Percentiles rank a stretch among this genome's conserved stretches.
phyloP scores from a whole-genome alignment of 305 asterid species.

The Stenogyne calaminthoides region DNA sequence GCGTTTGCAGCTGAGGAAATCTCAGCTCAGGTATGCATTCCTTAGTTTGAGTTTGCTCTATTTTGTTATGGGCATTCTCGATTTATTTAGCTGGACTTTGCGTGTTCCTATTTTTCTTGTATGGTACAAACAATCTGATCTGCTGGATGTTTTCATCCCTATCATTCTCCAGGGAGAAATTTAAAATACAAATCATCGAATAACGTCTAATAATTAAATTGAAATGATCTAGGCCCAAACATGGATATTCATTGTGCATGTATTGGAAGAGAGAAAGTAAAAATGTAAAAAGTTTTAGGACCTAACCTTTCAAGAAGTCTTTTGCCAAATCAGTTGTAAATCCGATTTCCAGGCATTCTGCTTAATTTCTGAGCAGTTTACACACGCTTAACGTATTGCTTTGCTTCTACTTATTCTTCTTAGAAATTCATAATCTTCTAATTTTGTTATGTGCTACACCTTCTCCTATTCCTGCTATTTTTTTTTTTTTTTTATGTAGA shows the following conservation, averaged over 20 bases:
- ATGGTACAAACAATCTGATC: neutral
- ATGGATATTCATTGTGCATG: neutral
- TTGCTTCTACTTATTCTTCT: neutral
- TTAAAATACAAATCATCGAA: neutral
- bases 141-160: neutral
- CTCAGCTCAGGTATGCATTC: conserved; percentile 71
- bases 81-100: neutral
- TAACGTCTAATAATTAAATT: neutral
- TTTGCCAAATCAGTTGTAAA: conserved; percentile 20
- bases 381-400: neutral
- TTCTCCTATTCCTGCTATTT: neutral
- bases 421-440: neutral
- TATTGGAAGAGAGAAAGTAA: conserved; percentile 1
- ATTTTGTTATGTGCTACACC: neutral
- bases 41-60: neutral
- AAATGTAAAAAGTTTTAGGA: neutral
- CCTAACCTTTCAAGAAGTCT: conserved; percentile 12
- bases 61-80: neutral
- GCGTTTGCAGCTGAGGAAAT: conserved; percentile 93
- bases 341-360: conserved; percentile 30
- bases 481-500: neutral
- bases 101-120: neutral
- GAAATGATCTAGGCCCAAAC: neutral
- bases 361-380: conserved; percentile 11
- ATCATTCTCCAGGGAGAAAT: neutral